Conservation (phyloP, 2,329 filamentous ascomycete species). For the Xylariaceae sp. region DNA sequence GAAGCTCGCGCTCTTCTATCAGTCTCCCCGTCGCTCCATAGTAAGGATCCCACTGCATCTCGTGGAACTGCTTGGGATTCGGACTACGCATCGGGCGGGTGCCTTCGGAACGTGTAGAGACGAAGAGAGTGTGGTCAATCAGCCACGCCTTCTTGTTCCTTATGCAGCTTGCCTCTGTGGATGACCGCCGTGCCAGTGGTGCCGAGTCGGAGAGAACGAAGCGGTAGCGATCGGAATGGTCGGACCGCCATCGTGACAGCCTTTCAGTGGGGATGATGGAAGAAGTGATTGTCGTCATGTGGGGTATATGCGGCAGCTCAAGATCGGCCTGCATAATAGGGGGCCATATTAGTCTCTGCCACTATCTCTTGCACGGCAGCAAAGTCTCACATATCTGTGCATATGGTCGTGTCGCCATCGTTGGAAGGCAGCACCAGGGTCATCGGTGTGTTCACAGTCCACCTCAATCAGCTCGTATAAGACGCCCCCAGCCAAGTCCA, state of each 20-base stretch:
- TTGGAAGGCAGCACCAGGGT: constrained; percentile 41
- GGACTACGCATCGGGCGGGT: constrained; percentile 35
- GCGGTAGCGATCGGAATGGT: constrained; percentile 34
- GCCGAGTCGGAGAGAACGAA: constrained; percentile 38
- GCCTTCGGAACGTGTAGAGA: constrained; percentile 34
- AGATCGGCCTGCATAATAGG: constrained; percentile 37
- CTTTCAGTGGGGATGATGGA: constrained; percentile 36
- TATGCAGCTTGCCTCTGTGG: constrained; percentile 31
- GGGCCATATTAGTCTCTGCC: no score
- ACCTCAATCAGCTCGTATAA: constrained; percentile 44
- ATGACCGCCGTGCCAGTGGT: constrained; percentile 21
- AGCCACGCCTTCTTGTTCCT: constrained; percentile 38
- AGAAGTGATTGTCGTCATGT: constrained; percentile 41
- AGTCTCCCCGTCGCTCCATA: constrained; percentile 28
- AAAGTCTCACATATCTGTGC: constrained; percentile 38
- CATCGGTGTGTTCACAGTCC: constrained; percentile 39
- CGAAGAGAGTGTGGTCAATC: constrained; percentile 39
- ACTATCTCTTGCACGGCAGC: no score
- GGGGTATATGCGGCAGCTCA: constrained; percentile 42
- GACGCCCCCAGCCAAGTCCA: constrained; percentile 39
- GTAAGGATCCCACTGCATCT: constrained; percentile 36
- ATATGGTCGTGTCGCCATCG: constrained; percentile 42
- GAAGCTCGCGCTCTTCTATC: constrained; percentile 31
- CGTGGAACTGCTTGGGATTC: constrained; percentile 36
- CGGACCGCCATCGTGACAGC: constrained; percentile 34